These are phyloP conservation scores for Fusarium subtropicale DNA, from an alignment of 2,329 filamentous ascomycete species.

Conservation along the genomic window DNA sequence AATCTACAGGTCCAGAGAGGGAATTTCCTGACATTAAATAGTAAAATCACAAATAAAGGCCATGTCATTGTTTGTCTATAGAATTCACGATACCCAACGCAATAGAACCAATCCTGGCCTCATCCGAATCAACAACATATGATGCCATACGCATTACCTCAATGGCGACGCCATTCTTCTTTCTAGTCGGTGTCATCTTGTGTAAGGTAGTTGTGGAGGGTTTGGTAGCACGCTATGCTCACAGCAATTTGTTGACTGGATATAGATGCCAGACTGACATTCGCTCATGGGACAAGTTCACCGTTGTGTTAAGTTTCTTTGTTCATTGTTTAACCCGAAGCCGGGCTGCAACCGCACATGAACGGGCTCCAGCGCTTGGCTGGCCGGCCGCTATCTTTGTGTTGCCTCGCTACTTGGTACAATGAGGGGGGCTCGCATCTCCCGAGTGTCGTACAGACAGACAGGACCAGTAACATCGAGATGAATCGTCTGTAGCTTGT, in stretches of 20 bases:
- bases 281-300: conserved; percentile 16
- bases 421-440: conserved; percentile 34
- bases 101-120: background rate
- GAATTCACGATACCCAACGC: background rate
- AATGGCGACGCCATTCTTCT: conserved; percentile 15
- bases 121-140: background rate
- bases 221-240: background rate
- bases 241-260: background rate
- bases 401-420: conserved; percentile 39
- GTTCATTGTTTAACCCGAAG: conserved; percentile 31
- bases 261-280: conserved; percentile 2
- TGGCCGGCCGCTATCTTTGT: conserved; percentile 23
- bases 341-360: conserved; percentile 37
- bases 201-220: conserved; percentile 6
- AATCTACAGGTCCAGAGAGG: background rate
- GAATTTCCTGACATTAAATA: background rate
- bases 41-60: background rate
- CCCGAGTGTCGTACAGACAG: conserved; percentile 30
- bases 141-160: background rate
- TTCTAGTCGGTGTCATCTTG: conserved; percentile 28
- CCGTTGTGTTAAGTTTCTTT: conserved; percentile 37
- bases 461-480: conserved; percentile 20
- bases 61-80: background rate
- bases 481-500: conserved; percentile 10
- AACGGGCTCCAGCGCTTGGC: conserved; percentile 26